These are phyloP conservation scores for Aspergillus eucalypticola DNA, from an alignment of 2,329 filamentous ascomycete species.

Conservation along the genomic window DNA sequence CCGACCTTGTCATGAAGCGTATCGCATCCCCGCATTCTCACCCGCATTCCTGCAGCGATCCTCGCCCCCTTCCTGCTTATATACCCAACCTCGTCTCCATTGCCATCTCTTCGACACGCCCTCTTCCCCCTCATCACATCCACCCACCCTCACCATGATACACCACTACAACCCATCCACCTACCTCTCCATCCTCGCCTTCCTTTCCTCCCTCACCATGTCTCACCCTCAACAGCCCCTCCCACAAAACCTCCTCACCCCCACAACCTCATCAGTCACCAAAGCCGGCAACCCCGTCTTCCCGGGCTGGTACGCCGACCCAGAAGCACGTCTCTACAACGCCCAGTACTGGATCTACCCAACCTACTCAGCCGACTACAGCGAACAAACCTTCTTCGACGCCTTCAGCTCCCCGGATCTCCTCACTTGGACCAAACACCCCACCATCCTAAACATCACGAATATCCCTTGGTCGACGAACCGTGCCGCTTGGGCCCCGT, in stretches of 20 bases:
- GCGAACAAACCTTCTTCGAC: conserved; percentile 53
- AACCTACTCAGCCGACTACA: conserved; percentile 48
- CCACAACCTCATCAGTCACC: not conserved
- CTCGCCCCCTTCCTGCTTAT: not conserved
- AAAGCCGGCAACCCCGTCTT: conserved; percentile 48
- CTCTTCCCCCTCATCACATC: not conserved
- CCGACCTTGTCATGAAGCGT: not conserved
- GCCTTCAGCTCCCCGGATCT: conserved; percentile 54
- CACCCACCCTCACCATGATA: not conserved
- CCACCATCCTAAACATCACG: conserved; percentile 44
- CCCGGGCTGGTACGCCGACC: conserved; percentile 55
- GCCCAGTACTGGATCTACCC: conserved; percentile 53
- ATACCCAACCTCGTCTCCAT: not conserved
- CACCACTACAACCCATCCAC: conserved; percentile 1
- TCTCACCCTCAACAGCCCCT: not conserved
- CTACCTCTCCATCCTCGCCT: not conserved
- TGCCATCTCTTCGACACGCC: not conserved
- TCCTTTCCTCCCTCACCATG: not conserved
- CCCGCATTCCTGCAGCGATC: conserved; percentile 2
- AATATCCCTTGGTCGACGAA: conserved; percentile 48
- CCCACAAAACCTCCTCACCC: conserved; percentile 1
- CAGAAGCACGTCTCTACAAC: conserved; percentile 51
- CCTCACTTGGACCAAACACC: conserved; percentile 52
- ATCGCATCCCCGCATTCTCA: conserved; percentile 8
- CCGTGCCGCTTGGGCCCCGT: conserved; percentile 52